Evolutionary conservation across 306 rosid genomes (phyloP), one percentile per base, ranked within the genome.

Genomic region (Citrullus mucosospermus): DNA sequence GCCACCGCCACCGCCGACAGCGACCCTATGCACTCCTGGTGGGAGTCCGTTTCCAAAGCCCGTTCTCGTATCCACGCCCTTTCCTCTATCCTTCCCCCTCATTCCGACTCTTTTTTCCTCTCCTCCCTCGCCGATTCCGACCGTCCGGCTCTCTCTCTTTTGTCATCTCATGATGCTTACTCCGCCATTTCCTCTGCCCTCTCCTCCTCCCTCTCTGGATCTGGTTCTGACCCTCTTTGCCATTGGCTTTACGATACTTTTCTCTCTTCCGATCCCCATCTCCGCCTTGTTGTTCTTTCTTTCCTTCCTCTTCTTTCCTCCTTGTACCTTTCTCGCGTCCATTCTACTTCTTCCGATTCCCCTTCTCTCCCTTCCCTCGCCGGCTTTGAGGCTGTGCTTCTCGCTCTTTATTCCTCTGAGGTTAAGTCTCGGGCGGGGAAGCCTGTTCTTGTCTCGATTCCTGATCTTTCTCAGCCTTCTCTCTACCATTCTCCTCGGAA

Each of bases 221-320:
- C 92, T 6, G 97, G 92, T 61, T 84, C 97, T 50, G 97, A 91
- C 84, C 93, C 97, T 14, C 97, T 92, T 78, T 95, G 99, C 75
- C 96, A 95, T 34, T 95, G 99, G 99, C 97, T 95, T 62, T 95
- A 95, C 82, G 99, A 95, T 71, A 95, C 97, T 70, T 95, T 86
- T 83, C 97, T 92, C 80, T 85, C 97, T 65, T 76, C 91, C 63
- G 99, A 95, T 66, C 90, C 97, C 4, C 96, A 92, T 61, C 96
- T 95, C 78, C 92, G 96, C 13, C 97, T 95, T 30, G 92, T 91
- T 51, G 97, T 95, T 56, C 88, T 86, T 82, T 92, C 99, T n/a
- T 95, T 87, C 82, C 82, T 95, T 60, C 99, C 99, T 12, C 92
- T 95, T 51, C 88, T 95, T 80, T 78, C 93, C 25, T 93, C 91